Percentiles rank a stretch among this genome's conserved stretches.
phyloP scores from a whole-genome alignment of 805 yeast genomes.

The Barnettozyma pratensis region DNA sequence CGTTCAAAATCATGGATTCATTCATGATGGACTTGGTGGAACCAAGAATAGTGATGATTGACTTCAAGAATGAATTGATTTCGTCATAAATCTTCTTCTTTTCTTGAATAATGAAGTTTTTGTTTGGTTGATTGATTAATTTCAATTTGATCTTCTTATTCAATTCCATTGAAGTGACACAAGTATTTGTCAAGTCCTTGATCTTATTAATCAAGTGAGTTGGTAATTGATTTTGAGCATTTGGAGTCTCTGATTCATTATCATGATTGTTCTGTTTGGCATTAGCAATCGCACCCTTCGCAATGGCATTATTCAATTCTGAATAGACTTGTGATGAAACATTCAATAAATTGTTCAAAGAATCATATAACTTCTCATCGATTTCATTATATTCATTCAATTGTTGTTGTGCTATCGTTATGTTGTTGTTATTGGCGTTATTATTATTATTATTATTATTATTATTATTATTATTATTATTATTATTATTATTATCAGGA shows the following conservation, averaged over 20 bases:
- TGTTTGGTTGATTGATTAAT: constrained; percentile 36
- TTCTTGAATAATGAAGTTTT: constrained; percentile 42
- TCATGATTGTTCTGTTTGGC: constrained; percentile 29
- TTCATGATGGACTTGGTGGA: constrained; percentile 77
- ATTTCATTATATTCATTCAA: constrained; percentile 40
- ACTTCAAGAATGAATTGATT: constrained; percentile 72
- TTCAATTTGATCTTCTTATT: constrained; percentile 60
- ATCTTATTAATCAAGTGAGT: constrained; percentile 56
- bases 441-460: constrained; percentile 4
- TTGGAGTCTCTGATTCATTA: constrained; percentile 25
- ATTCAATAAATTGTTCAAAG: constrained; percentile 55
- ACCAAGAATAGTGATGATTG: constrained; percentile 78
- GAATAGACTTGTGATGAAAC: constrained; percentile 76
- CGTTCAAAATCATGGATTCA: constrained; percentile 76
- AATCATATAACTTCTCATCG: constrained; percentile 63
- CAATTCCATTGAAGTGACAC: constrained; percentile 77
- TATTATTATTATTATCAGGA: constrained; percentile 12
- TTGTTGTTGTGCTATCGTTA: constrained; percentile 21
- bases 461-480: background rate
- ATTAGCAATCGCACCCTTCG: constrained; percentile 54
- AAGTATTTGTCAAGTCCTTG: constrained; percentile 70
- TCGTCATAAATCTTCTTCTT: constrained; percentile 79
- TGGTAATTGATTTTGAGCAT: constrained; percentile 19
- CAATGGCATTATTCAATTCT: constrained; percentile 64
- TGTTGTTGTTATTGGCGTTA: background rate